Percentiles rank a stretch among this genome's conserved stretches.
phyloP scores from a whole-genome alignment of 2,329 filamentous ascomycete genomes.

The Alternaria panax region DNA sequence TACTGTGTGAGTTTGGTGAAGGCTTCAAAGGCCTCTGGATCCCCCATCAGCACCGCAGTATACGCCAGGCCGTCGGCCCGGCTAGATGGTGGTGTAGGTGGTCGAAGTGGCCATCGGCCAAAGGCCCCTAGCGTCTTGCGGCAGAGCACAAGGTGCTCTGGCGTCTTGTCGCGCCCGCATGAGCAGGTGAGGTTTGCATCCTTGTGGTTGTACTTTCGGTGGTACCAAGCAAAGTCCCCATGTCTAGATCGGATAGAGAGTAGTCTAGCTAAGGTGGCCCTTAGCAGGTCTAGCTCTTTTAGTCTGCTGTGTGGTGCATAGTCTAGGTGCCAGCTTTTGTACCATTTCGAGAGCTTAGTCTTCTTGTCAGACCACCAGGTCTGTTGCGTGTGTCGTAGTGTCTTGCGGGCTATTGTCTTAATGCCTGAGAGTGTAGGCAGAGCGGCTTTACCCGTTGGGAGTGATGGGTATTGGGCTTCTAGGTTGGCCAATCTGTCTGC shows the following conservation, averaged over 20 bases:
- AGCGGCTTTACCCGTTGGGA: neutral
- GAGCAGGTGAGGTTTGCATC: slow-evolving; percentile 4
- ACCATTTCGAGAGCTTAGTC: too few relatives aligned
- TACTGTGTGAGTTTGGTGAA: slow-evolving; percentile 10
- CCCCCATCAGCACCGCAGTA: too few relatives aligned
- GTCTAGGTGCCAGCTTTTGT: neutral
- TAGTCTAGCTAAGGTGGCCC: slow-evolving; percentile 2
- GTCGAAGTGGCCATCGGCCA: slow-evolving; percentile 1
- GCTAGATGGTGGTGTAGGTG: too few relatives aligned
- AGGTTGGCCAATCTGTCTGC: neutral
- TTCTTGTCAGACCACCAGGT: neutral
- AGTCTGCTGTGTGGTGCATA: neutral
- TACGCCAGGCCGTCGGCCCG: too few relatives aligned
- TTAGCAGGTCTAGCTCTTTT: slow-evolving; percentile 1
- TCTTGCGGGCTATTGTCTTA: neutral
- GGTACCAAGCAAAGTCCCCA: slow-evolving; percentile 15
- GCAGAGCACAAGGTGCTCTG: slow-evolving; percentile 4
- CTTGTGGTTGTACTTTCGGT: slow-evolving; percentile 15
- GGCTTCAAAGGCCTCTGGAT: too few relatives aligned
- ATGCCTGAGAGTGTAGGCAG: slow-evolving; percentile 2
- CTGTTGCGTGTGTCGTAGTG: neutral
- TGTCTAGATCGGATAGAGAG: slow-evolving; percentile 7
- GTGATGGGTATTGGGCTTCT: neutral
- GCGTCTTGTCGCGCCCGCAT: neutral
- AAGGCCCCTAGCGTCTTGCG: neutral